Base-by-base conservation (phyloP, 2,329 filamentous ascomycete species). In the Hypomyces perniciosus region DNA sequence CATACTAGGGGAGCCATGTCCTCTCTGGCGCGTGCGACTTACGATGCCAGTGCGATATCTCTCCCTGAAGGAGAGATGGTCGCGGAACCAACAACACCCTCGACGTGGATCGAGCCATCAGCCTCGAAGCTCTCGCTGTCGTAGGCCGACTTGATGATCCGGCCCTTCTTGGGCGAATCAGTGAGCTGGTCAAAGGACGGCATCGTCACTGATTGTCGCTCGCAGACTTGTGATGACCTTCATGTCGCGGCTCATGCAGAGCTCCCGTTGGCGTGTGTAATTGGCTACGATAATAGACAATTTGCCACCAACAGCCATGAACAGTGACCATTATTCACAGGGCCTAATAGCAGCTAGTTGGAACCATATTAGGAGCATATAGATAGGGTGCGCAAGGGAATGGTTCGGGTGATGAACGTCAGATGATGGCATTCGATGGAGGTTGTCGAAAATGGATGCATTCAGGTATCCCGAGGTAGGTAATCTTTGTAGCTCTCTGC, bases 11-110 rank as follows among this genome's bases (percentile, higher is more conserved):
- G 43, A 10, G 42, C 48, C 27, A 9, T 7, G 4, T 31, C 9
- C 7, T 26, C 12, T 13, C 20, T 12, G 44, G 37, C 45, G 44
- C 33, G 40, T 44, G 10, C 30, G 51, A 70, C 77, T 69, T 62
- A 80, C 77, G 90, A 95, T 49, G 90, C 92, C 56, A 96, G 76
- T 34, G 92, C 91, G 51, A 96, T 83, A 71, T 96, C 92, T 61
- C 92, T 81, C 44, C 92, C 90, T 54, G 86, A 91, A 2, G 91
- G 91, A 20, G 91, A 95, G 68, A 96, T 96, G 53, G 90, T 92
- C 60, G 92, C 91, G 5, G 92, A 95, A 44, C 90, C 90, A 47
- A 96, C 89, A 26, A 81, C 68, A n/a, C 80, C 80, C 56, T 91
- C 85, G 46, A 96, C 87, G 61, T 88, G 84, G 59, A 96, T 91